A percentile compares a stretch with the other conserved stretches of the same genome.
phyloP scores from a whole-genome alignment of 1,139 yeast species.

The Pneumocystis oryctolagi region DNA sequence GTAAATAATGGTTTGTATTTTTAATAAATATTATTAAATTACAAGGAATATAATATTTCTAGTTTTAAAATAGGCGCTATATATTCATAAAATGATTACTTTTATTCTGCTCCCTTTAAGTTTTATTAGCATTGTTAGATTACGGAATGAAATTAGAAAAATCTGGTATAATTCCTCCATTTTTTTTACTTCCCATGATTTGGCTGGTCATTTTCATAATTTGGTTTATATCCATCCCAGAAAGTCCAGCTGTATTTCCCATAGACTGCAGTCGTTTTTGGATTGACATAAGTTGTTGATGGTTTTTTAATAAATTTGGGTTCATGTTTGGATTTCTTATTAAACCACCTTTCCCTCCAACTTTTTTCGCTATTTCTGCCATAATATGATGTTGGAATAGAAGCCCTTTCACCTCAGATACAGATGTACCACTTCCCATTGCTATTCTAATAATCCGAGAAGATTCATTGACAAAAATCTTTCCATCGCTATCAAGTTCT shows the following conservation, averaged over 20 bases:
- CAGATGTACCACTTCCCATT: slow-evolving; percentile 89
- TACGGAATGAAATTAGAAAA: slow-evolving; percentile 34
- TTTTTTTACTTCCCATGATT: slow-evolving; percentile 26
- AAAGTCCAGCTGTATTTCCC: slow-evolving; percentile 25
- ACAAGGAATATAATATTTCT: background rate
- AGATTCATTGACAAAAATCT: slow-evolving; percentile 66
- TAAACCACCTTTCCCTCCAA: slow-evolving; percentile 39
- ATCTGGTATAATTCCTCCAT: slow-evolving; percentile 28
- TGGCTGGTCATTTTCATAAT: slow-evolving; percentile 23
- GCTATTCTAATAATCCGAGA: slow-evolving; percentile 81
- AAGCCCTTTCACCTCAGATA: slow-evolving; percentile 85
- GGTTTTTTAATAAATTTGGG: slow-evolving; percentile 18
- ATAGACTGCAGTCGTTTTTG: slow-evolving; percentile 11
- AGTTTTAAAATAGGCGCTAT: background rate
- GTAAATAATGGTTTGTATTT: background rate
- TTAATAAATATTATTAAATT: background rate
- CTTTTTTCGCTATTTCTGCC: slow-evolving; percentile 79
- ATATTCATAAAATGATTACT: background rate
- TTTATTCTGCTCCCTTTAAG: background rate
- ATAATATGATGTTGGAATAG: slow-evolving; percentile 84
- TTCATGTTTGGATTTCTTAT: slow-evolving; percentile 28
- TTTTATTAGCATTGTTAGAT: slow-evolving; percentile 9
- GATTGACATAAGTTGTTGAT: slow-evolving; percentile 12
- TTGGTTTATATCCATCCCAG: slow-evolving; percentile 24
- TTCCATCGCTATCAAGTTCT: slow-evolving; percentile 85